Evolutionary conservation across 176 grass and related monocot species (phyloP).

Genomic region (Oryza meridionalis): DNA sequence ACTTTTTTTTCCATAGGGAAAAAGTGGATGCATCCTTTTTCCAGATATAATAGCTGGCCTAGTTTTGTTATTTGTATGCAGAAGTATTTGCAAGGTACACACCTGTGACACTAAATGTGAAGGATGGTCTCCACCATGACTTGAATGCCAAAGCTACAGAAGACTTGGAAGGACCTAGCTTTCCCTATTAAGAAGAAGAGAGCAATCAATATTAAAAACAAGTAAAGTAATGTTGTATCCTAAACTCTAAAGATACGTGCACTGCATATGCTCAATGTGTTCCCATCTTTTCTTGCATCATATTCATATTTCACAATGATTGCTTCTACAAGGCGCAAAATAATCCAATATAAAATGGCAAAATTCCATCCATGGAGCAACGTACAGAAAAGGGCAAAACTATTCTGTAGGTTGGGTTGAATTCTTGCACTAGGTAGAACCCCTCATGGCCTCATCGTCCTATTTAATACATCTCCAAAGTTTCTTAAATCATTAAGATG

Average conservation of each 20-base stretch:
- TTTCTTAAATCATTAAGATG: not conserved
- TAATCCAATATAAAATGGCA: not conserved
- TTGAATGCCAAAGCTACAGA: conserved; percentile 83
- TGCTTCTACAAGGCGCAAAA: not conserved
- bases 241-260: not conserved
- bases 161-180: conserved; percentile 75
- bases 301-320: not conserved
- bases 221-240: not conserved
- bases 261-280: not conserved
- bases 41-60: not conserved
- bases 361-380: not conserved
- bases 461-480: not conserved
- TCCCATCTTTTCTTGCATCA: not conserved
- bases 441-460: no score
- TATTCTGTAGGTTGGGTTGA: not conserved
- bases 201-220: not conserved
- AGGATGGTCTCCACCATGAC: conserved; percentile 98
- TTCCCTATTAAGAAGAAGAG: conserved; percentile 61
- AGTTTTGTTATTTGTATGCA: not conserved
- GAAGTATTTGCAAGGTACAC: not conserved
- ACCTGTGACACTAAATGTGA: conserved; percentile 90
- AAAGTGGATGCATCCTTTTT: not conserved
- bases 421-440: not conserved
- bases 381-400: not conserved
- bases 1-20: not conserved